A percentile compares a stretch with the other conserved stretches of the same genome.
Conservation (phyloP, 176 grass and related monocot genomes). For the Saccharum officinarum region DNA sequence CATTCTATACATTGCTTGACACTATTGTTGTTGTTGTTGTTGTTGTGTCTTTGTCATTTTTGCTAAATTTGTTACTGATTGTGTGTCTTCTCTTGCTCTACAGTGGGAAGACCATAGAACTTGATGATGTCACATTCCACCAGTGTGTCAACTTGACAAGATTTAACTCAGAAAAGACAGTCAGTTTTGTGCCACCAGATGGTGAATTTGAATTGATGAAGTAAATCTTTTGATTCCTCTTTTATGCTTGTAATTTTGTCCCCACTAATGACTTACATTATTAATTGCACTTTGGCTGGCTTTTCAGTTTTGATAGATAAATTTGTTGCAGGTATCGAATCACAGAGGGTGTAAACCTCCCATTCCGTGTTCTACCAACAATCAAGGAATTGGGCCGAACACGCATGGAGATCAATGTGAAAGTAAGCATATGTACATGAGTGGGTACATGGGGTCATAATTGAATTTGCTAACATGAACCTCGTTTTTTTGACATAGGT, state of each 20-base stretch:
- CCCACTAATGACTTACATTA: background rate
- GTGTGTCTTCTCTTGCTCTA: conserved; percentile 24
- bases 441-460: background rate
- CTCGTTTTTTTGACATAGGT: conserved; percentile 50
- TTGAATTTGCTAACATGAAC: conserved; percentile 32
- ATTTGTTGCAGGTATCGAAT: conserved; percentile 88
- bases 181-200: conserved; percentile 98
- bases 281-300: background rate
- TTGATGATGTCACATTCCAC: conserved; percentile 99
- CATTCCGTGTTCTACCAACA: conserved; percentile 93
- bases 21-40: too few species aligned
- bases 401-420: conserved; percentile 96
- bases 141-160: conserved; percentile 98
- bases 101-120: conserved; percentile 98
- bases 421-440: conserved; percentile 60
- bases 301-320: conserved; percentile 46
- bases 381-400: conserved; percentile 99
- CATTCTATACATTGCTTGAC: too few species aligned
- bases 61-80: conserved; percentile 1
- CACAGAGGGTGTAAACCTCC: conserved; percentile 97
- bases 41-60: conserved; percentile 15
- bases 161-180: conserved; percentile 99
- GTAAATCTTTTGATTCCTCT: conserved; percentile 52
- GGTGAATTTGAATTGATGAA: conserved; percentile 99
- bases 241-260: conserved; percentile 29